A percentile compares a stretch with the other conserved stretches of the same genome.
phyloP scores from a whole-genome alignment of 805 yeast species.

The Saccharomycopsis olivae region DNA sequence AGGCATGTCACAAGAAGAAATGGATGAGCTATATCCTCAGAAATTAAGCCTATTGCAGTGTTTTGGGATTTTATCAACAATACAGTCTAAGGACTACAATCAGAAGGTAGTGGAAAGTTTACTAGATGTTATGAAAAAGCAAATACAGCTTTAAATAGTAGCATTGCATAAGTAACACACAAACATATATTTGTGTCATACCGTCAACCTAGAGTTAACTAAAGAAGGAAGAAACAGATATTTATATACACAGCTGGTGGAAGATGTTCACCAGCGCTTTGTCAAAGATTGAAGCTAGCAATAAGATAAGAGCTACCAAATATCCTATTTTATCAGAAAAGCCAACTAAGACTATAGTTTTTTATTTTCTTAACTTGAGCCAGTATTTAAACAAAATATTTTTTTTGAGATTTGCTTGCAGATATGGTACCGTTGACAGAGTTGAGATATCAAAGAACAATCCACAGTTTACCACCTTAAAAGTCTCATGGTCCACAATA shows the following conservation, averaged over 20 bases:
- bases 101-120: constrained; percentile 51
- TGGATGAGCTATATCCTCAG: constrained; percentile 27
- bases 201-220: too few relatives aligned
- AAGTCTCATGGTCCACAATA: constrained; percentile 22
- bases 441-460: too few relatives aligned
- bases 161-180: too few relatives aligned
- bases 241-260: too few relatives aligned
- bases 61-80: constrained; percentile 43
- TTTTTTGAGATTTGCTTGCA: too few relatives aligned
- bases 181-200: too few relatives aligned
- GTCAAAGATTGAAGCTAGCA: constrained; percentile 8
- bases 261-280: constrained; percentile 7
- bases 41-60: constrained; percentile 45
- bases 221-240: too few relatives aligned
- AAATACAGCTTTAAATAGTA: constrained; percentile 4
- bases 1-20: constrained; percentile 27
- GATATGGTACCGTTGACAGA: constrained; percentile 16
- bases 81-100: constrained; percentile 42
- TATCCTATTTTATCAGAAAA: too few relatives aligned
- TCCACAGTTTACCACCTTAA: background rate
- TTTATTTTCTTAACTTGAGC: too few relatives aligned
- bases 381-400: too few relatives aligned
- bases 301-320: too few relatives aligned
- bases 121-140: constrained; percentile 21
- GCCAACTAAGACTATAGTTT: too few relatives aligned